These are phyloP conservation scores for Beauveria caledonica DNA, from an alignment of 2,329 filamentous ascomycete species.

Conservation along the genomic window DNA sequence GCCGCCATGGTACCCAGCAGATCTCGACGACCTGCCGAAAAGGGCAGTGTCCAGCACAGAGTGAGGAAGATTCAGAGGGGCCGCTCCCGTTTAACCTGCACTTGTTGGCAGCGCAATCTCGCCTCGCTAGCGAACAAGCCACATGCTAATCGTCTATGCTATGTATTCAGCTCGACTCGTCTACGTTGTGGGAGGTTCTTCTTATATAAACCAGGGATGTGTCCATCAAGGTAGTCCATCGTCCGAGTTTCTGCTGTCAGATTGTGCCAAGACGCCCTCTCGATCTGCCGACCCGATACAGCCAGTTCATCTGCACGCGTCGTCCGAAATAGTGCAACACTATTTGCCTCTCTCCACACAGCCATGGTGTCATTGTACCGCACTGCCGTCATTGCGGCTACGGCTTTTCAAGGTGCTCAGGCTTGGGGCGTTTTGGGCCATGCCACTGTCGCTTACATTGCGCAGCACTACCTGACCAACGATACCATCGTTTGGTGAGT, in stretches of 20 bases:
- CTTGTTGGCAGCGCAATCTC: background rate
- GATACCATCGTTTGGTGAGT: slow-evolving; percentile 24
- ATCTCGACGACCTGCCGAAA: slow-evolving; percentile 16
- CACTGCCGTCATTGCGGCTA: slow-evolving; percentile 11
- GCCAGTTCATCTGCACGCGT: background rate
- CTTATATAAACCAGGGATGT: slow-evolving; percentile 5
- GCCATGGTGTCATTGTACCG: slow-evolving; percentile 6
- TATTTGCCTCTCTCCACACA: background rate
- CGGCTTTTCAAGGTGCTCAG: slow-evolving; percentile 13
- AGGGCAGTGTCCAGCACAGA: slow-evolving; percentile 11
- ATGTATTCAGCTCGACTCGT: background rate
- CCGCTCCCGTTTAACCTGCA: background rate
- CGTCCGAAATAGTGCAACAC: background rate
- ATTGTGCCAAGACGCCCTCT: slow-evolving; percentile 10
- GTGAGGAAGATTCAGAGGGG: background rate
- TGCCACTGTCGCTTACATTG: slow-evolving; percentile 45
- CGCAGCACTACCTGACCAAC: slow-evolving; percentile 37
- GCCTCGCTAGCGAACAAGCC: background rate
- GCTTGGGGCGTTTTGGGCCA: slow-evolving; percentile 41
- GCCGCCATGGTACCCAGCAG: slow-evolving; percentile 10
- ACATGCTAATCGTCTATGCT: background rate
- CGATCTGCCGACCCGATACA: slow-evolving; percentile 7
- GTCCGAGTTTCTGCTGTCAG: background rate
- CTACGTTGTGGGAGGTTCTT: background rate
- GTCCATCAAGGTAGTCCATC: slow-evolving; percentile 8